Percentiles rank a stretch among this genome's conserved stretches.
Evolutionary conservation across 371 early-diverging fungal genomes (phyloP).

Genomic region (Mortierella sp.): DNA sequence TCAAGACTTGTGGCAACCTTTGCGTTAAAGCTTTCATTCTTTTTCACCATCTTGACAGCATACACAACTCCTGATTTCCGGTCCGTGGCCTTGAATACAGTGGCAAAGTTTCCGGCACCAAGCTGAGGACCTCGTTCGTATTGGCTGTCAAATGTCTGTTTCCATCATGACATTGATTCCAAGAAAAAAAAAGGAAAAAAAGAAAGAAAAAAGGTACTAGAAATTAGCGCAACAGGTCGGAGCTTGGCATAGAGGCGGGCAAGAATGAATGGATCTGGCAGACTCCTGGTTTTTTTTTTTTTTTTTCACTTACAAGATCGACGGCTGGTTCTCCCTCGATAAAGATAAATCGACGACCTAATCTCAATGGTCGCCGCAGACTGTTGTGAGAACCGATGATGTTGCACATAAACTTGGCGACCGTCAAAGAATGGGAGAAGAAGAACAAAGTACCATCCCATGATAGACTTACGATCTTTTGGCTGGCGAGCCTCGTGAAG

Average conservation of each 20-base stretch:
- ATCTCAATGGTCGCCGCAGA: not conserved
- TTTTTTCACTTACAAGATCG: conserved; percentile 18
- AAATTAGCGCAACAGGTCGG: conserved; percentile 1
- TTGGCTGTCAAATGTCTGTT: conserved; percentile 67
- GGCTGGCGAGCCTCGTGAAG: conserved; percentile 51
- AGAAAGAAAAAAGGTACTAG: not conserved
- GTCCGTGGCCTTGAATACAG: conserved; percentile 62
- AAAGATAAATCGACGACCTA: conserved; percentile 53
- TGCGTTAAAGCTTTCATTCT: conserved; percentile 57
- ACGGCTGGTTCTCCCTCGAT: conserved; percentile 23
- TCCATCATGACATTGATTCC: conserved; percentile 1
- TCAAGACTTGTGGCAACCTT: conserved; percentile 70
- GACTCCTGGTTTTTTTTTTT: conserved; percentile 14
- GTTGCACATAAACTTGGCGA: not conserved
- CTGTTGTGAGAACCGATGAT: not conserved
- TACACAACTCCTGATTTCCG: conserved; percentile 57
- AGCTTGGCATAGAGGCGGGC: too few relatives aligned
- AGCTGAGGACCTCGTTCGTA: conserved; percentile 58
- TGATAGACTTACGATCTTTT: not conserved
- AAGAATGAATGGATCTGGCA: conserved; percentile 25
- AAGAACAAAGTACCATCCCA: too few relatives aligned
- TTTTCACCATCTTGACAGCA: conserved; percentile 77
- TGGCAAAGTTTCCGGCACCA: conserved; percentile 77
- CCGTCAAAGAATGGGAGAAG: not conserved
- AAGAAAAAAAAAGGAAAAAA: too few relatives aligned